These are phyloP conservation scores for Hanseniaspora lindneri DNA, from an alignment of 805 yeast species.

Conservation along the genomic window DNA sequence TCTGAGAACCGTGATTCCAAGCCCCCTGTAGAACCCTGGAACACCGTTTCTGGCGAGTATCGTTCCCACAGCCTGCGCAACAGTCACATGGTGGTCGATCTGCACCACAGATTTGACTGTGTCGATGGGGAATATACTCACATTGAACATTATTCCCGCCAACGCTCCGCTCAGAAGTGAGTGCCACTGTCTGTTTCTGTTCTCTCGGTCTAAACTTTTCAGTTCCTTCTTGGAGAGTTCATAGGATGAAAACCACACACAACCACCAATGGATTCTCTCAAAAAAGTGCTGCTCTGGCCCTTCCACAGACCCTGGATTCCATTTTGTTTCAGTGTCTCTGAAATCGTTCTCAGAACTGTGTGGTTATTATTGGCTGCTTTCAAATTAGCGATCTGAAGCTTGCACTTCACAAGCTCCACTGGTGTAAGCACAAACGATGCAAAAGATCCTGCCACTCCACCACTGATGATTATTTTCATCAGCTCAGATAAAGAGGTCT, in stretches of 20 bases:
- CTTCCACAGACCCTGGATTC: constrained; percentile 68
- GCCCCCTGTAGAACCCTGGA: constrained; percentile 65
- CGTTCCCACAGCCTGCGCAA: constrained; percentile 29
- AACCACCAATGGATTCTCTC: constrained; percentile 81
- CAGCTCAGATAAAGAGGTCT: constrained; percentile 9
- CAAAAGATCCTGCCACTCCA: constrained; percentile 67
- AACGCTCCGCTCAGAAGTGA: constrained; percentile 66
- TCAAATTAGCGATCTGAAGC: constrained; percentile 50
- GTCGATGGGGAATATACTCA: constrained; percentile 77
- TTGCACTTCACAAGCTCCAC: constrained; percentile 84
- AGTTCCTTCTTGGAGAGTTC: constrained; percentile 39
- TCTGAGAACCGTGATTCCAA: constrained; percentile 67
- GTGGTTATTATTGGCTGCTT: constrained; percentile 23
- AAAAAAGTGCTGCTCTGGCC: constrained; percentile 74
- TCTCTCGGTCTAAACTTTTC: constrained; percentile 22
- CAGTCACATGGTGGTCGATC: constrained; percentile 17
- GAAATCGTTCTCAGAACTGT: constrained; percentile 32
- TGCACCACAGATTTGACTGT: constrained; percentile 82
- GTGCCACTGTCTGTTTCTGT: constrained; percentile 36
- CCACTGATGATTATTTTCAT: constrained; percentile 50
- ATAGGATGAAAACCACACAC: constrained; percentile 89
- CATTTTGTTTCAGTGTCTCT: constrained; percentile 38
- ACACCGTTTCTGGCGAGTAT: constrained; percentile 46
- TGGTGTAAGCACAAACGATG: constrained; percentile 78
- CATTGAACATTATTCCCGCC: constrained; percentile 75